Percentiles rank a stretch among this genome's conserved stretches.
These are phyloP conservation scores for Coriolopsis trogii DNA, from an alignment of 1,284 basidiomycete species.

Conservation along the genomic window DNA sequence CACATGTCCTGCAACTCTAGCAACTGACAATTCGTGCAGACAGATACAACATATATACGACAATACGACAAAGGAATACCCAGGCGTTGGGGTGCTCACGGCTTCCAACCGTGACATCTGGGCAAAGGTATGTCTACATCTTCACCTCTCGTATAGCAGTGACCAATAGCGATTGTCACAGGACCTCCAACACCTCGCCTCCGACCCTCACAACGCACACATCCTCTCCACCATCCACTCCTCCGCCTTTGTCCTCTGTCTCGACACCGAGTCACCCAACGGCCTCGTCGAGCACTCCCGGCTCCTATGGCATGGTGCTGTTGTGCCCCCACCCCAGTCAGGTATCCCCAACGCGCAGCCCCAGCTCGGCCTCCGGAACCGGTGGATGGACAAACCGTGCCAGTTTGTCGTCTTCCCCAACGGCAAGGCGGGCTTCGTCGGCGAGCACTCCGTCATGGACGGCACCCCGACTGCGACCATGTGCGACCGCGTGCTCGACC, in stretches of 20 bases:
- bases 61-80: slow-evolving; percentile 60
- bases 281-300: slow-evolving; percentile 63
- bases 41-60: slow-evolving; percentile 79
- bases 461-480: slow-evolving; percentile 69
- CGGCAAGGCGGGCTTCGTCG: slow-evolving; percentile 80
- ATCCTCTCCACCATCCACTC: slow-evolving; percentile 79
- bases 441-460: slow-evolving; percentile 93
- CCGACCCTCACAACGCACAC: slow-evolving; percentile 58
- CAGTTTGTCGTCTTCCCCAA: slow-evolving; percentile 86
- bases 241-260: slow-evolving; percentile 79
- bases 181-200: slow-evolving; percentile 65
- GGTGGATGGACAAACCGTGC: slow-evolving; percentile 85
- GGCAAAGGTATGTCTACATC: slow-evolving; percentile 61
- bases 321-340: slow-evolving; percentile 12
- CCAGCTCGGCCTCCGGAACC: slow-evolving; percentile 60
- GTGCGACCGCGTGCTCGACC: slow-evolving; percentile 73
- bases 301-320: slow-evolving; percentile 73
- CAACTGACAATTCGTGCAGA: slow-evolving; percentile 37
- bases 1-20: too few species aligned
- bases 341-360: slow-evolving; percentile 29
- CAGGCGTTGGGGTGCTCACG: slow-evolving; percentile 77
- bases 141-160: neutral
- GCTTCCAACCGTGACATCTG: slow-evolving; percentile 83
- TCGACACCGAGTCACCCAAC: slow-evolving; percentile 66
- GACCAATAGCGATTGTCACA: slow-evolving; percentile 30